Conservation (phyloP, 2,329 filamentous ascomycete genomes). For the Colletotrichum abscissum region DNA sequence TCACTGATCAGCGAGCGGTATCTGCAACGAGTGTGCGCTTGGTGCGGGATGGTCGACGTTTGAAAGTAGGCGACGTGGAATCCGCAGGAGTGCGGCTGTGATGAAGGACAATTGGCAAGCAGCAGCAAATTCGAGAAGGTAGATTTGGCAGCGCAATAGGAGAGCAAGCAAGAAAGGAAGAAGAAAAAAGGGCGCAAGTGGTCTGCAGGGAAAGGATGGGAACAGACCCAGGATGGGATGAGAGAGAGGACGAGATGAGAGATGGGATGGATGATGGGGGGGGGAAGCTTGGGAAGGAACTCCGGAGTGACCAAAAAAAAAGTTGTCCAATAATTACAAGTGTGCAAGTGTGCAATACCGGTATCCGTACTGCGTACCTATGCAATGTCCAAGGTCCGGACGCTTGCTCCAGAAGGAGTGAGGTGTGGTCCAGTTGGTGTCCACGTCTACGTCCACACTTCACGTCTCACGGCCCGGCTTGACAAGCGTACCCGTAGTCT, state of each 20-base stretch:
- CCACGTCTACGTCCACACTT: neutral
- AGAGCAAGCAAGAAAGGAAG: neutral
- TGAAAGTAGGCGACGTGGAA: neutral
- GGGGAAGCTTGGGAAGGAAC: neutral
- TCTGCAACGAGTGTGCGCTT: constrained; percentile 7
- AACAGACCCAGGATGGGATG: neutral
- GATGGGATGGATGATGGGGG: constrained; percentile 3
- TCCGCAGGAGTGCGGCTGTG: neutral
- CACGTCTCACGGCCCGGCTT: neutral
- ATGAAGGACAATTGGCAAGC: neutral
- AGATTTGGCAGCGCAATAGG: neutral
- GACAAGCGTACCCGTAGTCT: constrained; percentile 5
- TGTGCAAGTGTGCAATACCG: neutral
- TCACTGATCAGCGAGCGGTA: constrained; percentile 22
- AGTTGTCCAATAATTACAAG: neutral
- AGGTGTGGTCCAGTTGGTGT: neutral
- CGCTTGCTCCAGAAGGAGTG: neutral
- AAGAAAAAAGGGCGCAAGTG: neutral
- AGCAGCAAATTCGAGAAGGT: neutral
- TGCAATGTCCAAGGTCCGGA: neutral
- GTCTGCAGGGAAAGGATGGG: neutral
- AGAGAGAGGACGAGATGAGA: neutral
- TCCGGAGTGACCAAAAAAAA: neutral
- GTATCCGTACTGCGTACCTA: neutral
- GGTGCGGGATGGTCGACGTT: neutral